Base-by-base conservation (phyloP, 2,329 filamentous ascomycete genomes). In the Amauroascus verrucosus region DNA sequence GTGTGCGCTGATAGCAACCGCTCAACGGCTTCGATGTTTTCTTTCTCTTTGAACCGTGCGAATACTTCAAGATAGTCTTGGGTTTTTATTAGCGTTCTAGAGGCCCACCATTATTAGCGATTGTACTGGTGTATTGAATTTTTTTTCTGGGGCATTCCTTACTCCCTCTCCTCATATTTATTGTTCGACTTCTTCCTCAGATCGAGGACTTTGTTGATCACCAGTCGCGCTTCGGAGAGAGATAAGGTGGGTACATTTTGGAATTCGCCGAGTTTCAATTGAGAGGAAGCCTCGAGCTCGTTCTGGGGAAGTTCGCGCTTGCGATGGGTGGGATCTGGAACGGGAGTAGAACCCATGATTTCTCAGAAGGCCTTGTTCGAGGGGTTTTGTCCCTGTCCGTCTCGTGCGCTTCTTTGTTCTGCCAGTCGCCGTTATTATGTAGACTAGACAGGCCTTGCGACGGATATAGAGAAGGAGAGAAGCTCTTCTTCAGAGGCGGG, bases 11-110 rank as follows among this genome's bases (percentile, higher is more conserved):
- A 86, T 58, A 96, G 78, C 62, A 96, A 75, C 56, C 88, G 82
- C 71, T 95, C 89, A 30, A 97, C 88, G n/a, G 88, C 87, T 72
- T 95, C 87, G 65, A 95, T 86, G 61, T 93, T 93, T 69, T 95
- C 88, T 69, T 91, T 89, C 64, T 90, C 84, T 74, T 95, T 95
- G 79, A 97, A 97, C 33, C 93, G 86, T 16, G 90, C 86, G 72
- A 98, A 98, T 58, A 89, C 83, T 63, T 95, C 89, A 51, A 97
- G 82, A 72, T 98, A 97, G 65, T 90, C 88, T 60, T 89, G 79
- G 24, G 91, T 96, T 70, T 95, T 90, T 58, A 81, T 83, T 54
- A 95, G 78, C 69, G 90, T 89, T 48, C 68, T 72, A 53, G 30
- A 2, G 16, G 28, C 6, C 13, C 14, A 8, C 11, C 7, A 26